Evolutionary conservation across 345 rosid genomes (phyloP).

Genomic region (Gossypium rotundifolium): DNA sequence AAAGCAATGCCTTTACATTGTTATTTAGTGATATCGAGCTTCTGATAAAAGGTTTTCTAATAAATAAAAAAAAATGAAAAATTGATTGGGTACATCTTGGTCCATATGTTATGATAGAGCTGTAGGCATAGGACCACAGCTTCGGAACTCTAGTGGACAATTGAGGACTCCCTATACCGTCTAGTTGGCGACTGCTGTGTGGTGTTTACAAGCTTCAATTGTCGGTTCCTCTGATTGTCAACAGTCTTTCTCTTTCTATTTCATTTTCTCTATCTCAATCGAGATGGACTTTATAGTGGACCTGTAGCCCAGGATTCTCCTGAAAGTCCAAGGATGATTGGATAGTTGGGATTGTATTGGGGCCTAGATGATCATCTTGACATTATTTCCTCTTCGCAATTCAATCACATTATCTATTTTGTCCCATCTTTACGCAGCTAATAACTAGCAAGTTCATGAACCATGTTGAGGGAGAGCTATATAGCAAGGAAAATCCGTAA

Average conservation of each 20-base stretch:
- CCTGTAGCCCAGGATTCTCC: not conserved
- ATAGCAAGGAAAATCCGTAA: not conserved
- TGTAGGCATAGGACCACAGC: conserved; percentile 15
- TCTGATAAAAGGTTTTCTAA: not conserved
- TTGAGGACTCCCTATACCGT: not conserved
- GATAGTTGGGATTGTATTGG: not conserved
- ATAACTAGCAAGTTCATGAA: not conserved
- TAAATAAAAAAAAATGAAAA: not conserved
- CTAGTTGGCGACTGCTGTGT: conserved; percentile 19
- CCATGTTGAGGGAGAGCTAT: not conserved
- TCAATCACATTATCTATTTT: not conserved
- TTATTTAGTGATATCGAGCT: not conserved
- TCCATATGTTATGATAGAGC: not conserved
- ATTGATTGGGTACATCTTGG: conserved; percentile 4
- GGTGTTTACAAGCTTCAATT: conserved; percentile 11
- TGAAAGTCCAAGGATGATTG: conserved; percentile 4
- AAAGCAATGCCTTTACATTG: not conserved
- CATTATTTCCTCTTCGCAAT: not conserved
- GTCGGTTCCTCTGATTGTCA: conserved; percentile 3
- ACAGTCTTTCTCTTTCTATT: not conserved
- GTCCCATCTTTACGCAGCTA: not conserved
- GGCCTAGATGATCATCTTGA: not conserved
- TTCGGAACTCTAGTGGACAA: conserved; percentile 16
- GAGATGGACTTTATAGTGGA: not conserved
- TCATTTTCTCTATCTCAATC: not conserved